These are phyloP conservation scores for Coelastrella sp. DNA, from an alignment of 139 green algal genomes.

Conservation along the genomic window DNA sequence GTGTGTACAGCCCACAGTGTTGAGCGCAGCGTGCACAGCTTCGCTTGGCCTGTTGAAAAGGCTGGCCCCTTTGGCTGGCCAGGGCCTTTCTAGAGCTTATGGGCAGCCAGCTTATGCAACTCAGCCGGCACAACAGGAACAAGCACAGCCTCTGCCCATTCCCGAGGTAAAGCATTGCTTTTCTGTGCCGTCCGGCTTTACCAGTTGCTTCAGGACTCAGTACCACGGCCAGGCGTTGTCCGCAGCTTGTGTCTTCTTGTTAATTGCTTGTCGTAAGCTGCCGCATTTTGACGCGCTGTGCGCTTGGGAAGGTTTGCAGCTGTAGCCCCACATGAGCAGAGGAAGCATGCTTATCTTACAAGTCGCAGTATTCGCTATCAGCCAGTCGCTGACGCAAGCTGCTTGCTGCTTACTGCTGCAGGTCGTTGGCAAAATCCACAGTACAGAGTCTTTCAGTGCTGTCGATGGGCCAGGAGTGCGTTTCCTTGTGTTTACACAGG, in stretches of 20 bases:
- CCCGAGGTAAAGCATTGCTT: neutral
- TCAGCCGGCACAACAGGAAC: neutral
- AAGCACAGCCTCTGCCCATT: neutral
- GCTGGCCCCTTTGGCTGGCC: neutral
- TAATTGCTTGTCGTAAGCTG: no score
- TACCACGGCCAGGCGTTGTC: no score
- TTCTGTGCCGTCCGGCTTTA: neutral
- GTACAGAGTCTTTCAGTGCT: conserved; percentile 57
- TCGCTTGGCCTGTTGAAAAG: neutral
- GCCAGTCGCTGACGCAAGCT: neutral
- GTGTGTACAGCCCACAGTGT: neutral
- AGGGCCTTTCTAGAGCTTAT: neutral
- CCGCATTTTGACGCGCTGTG: no score
- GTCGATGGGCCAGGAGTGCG: conserved; percentile 75
- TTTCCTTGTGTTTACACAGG: conserved; percentile 70
- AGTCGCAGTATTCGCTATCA: neutral
- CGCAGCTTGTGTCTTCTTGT: no score
- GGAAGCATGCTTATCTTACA: no score
- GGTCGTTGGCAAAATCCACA: conserved; percentile 38
- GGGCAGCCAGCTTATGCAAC: neutral
- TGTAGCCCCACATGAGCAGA: no score
- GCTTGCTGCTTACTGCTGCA: neutral
- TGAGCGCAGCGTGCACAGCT: conserved; percentile 1
- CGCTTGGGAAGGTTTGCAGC: no score
- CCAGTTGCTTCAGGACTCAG: neutral